A percentile compares a stretch with the other conserved stretches of the same genome.
phyloP scores from a whole-genome alignment of 371 early-diverging fungal genomes.

The Mucor piriformis region DNA sequence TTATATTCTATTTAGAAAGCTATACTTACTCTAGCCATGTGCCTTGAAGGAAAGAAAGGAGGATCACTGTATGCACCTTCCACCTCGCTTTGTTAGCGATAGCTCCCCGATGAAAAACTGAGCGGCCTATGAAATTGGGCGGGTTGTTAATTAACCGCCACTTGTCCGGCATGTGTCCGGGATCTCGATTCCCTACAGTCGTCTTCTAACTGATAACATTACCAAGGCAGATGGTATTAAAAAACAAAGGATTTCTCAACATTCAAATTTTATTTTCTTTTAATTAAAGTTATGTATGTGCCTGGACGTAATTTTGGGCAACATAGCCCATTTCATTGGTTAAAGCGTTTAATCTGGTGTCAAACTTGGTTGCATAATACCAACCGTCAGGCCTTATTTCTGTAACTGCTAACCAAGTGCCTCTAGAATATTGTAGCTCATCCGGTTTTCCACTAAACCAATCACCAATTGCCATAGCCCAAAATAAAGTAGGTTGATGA shows the following conservation, averaged over 20 bases:
- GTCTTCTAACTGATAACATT: no score
- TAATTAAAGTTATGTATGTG: not conserved
- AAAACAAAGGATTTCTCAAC: no score
- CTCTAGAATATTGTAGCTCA: constrained; percentile 76
- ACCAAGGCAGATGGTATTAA: no score
- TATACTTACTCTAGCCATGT: constrained; percentile 33
- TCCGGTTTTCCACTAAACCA: constrained; percentile 79
- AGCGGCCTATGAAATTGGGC: not conserved
- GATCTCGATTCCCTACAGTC: no score
- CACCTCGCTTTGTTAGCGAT: constrained; percentile 8
- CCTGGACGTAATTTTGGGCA: constrained; percentile 30
- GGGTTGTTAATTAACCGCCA: not conserved
- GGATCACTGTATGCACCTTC: constrained; percentile 20
- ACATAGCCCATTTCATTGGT: constrained; percentile 39
- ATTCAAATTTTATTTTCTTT: no score
- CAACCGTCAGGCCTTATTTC: constrained; percentile 67
- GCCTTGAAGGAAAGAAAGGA: constrained; percentile 27
- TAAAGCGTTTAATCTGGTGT: constrained; percentile 29
- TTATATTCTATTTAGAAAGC: not conserved
- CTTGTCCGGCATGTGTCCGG: not conserved
- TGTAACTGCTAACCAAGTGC: constrained; percentile 71
- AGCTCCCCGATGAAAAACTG: not conserved
- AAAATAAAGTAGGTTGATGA: constrained; percentile 11
- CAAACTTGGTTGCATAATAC: constrained; percentile 75
- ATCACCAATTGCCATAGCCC: constrained; percentile 81